Evolutionary conservation across 768 basidiomycete genomes (phyloP).

Genomic region (Podaxis sp.): DNA sequence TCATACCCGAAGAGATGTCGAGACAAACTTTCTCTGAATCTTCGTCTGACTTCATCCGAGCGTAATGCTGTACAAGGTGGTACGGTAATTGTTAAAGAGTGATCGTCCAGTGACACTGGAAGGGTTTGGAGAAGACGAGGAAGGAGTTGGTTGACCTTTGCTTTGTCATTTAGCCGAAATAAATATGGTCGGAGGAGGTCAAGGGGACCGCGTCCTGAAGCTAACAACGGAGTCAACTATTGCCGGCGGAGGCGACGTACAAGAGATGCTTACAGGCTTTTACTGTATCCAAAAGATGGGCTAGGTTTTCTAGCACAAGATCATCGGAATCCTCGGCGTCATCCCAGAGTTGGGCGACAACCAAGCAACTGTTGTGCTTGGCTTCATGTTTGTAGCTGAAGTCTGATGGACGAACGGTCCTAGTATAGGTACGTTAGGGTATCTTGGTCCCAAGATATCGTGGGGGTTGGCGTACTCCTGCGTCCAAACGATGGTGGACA

Average conservation of each 20-base stretch:
- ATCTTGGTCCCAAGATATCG: background rate
- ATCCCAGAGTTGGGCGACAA: constrained; percentile 59
- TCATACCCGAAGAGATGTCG: constrained; percentile 67
- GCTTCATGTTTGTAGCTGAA: constrained; percentile 85
- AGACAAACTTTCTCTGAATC: constrained; percentile 51
- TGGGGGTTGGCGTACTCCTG: constrained; percentile 60
- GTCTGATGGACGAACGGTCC: constrained; percentile 62
- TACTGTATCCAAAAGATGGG: constrained; percentile 26
- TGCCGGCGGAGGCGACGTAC: background rate
- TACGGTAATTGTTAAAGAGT: constrained; percentile 30
- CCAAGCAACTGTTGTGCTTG: constrained; percentile 51
- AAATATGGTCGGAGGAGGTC: constrained; percentile 52
- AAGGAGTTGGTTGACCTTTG: constrained; percentile 36
- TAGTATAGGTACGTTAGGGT: constrained; percentile 26
- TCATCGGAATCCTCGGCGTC: constrained; percentile 31
- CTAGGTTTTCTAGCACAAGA: constrained; percentile 31
- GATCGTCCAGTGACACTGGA: constrained; percentile 30
- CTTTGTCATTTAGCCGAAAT: constrained; percentile 27
- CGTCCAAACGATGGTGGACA: constrained; percentile 60
- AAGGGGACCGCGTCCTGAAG: constrained; percentile 46
- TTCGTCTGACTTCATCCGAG: constrained; percentile 37
- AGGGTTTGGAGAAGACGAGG: constrained; percentile 48
- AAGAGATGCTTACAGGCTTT: constrained; percentile 31
- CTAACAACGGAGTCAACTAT: constrained; percentile 21
- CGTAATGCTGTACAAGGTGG: constrained; percentile 26